Percentiles rank a stretch among this genome's conserved stretches.
phyloP scores from a whole-genome alignment of 441 rosid species.

The Biscutella auriculata region DNA sequence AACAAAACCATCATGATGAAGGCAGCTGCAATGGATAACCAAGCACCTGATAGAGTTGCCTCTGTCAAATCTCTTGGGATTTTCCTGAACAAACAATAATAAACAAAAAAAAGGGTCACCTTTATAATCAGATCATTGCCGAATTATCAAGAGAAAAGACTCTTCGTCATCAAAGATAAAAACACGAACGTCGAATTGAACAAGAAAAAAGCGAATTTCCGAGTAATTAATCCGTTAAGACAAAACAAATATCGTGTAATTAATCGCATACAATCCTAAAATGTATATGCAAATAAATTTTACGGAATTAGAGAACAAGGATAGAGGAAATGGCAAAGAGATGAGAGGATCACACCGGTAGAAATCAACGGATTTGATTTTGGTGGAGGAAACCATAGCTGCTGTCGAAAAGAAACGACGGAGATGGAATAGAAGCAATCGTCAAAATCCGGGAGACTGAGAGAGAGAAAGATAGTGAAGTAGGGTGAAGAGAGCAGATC shows the following conservation, averaged over 20 bases:
- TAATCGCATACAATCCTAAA: not conserved
- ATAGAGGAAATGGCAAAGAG: not conserved
- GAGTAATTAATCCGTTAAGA: not conserved
- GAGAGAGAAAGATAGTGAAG: not conserved
- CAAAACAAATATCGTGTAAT: not conserved
- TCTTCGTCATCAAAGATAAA: not conserved
- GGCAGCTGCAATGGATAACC: constrained; percentile 82
- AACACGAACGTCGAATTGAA: not conserved
- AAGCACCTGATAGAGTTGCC: constrained; percentile 96
- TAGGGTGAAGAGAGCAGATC: constrained; percentile 7
- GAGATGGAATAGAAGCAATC: not conserved
- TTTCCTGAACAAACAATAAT: constrained; percentile 46
- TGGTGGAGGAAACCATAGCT: constrained; percentile 68
- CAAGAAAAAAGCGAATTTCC: not conserved
- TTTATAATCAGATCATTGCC: not conserved
- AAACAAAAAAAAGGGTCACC: not conserved
- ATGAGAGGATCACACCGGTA: constrained; percentile 52
- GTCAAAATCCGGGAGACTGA: not conserved
- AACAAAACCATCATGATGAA: constrained; percentile 77
- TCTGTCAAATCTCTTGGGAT: constrained; percentile 99
- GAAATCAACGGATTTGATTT: constrained; percentile 87
- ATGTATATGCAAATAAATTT: not conserved
- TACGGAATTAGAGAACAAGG: not conserved
- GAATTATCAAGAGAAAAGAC: not conserved
- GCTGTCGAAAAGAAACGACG: not conserved